Conservation (phyloP, 257 asterid species). For the Pogostemon cablin region DNA sequence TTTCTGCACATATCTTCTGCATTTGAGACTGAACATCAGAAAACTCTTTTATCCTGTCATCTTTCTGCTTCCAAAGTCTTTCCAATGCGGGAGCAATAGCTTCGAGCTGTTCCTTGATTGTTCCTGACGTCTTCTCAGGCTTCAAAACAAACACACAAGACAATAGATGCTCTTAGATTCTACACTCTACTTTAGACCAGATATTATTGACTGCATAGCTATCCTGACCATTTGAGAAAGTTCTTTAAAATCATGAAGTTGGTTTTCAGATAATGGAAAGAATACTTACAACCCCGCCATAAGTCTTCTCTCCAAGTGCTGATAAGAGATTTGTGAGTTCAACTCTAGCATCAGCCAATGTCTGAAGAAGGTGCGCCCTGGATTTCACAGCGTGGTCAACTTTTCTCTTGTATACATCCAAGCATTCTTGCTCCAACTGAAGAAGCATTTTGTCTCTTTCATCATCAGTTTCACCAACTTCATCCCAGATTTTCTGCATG, state of each 20-base stretch:
- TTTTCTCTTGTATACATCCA: slow-evolving; percentile 90
- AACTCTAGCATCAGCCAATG: slow-evolving; percentile 85
- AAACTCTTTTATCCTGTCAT: slow-evolving; percentile 81
- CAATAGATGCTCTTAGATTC: slow-evolving; percentile 7
- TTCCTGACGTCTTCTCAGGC: slow-evolving; percentile 95
- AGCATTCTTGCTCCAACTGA: slow-evolving; percentile 90
- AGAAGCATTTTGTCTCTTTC: slow-evolving; percentile 87
- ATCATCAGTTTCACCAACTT: slow-evolving; percentile 91
- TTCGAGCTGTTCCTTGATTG: slow-evolving; percentile 95
- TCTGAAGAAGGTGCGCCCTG: slow-evolving; percentile 81
- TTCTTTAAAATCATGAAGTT: not conserved
- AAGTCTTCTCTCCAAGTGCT: slow-evolving; percentile 84
- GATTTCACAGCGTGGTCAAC: slow-evolving; percentile 90
- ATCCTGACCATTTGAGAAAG: slow-evolving; percentile 9
- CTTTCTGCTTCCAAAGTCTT: slow-evolving; percentile 81
- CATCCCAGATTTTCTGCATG: slow-evolving; percentile 94
- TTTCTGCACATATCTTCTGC: slow-evolving; percentile 79
- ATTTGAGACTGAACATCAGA: slow-evolving; percentile 91
- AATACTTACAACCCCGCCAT: slow-evolving; percentile 70
- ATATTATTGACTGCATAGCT: not conserved
- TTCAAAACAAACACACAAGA: slow-evolving; percentile 38
- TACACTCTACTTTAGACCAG: not conserved
- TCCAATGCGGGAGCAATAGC: slow-evolving; percentile 91
- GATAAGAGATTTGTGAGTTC: slow-evolving; percentile 84
- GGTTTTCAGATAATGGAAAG: slow-evolving; percentile 14